Conservation (phyloP, 305 asterid species). For the Fraxinus albicans region DNA sequence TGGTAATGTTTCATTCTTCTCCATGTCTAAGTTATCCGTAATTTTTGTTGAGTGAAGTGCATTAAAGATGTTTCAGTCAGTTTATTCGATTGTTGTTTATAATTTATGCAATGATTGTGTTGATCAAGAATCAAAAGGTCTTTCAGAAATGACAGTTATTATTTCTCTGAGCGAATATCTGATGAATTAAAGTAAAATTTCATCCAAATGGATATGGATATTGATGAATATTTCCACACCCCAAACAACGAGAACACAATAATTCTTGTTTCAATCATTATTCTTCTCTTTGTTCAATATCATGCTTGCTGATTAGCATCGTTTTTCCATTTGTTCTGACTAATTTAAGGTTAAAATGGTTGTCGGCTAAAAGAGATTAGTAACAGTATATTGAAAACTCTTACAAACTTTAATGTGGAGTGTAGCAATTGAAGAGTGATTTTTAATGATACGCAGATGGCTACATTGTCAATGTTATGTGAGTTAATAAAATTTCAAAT, state of each 20-base stretch:
- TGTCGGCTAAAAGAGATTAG: not conserved
- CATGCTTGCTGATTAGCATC: not conserved
- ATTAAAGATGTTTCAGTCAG: not conserved
- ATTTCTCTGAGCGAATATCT: not conserved
- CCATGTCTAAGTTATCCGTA: not conserved
- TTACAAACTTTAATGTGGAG: not conserved
- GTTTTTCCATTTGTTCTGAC: not conserved
- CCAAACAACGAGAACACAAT: not conserved
- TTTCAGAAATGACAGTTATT: not conserved
- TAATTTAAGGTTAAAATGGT: not conserved
- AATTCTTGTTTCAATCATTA: not conserved
- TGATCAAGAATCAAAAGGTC: not conserved
- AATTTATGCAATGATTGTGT: not conserved
- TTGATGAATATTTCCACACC: not conserved
- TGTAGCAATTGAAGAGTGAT: not conserved
- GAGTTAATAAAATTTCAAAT: too few relatives aligned
- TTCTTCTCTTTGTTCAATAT: not conserved
- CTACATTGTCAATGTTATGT: too few relatives aligned
- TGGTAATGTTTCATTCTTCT: not conserved
- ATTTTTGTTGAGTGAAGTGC: not conserved
- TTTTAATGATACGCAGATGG: too few relatives aligned
- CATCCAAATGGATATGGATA: not conserved
- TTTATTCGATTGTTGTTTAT: not conserved
- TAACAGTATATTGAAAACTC: not conserved
- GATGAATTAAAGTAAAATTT: not conserved